Conservation (phyloP, 371 early-diverging fungal species). For the Apophysomyces ossiformis region DNA sequence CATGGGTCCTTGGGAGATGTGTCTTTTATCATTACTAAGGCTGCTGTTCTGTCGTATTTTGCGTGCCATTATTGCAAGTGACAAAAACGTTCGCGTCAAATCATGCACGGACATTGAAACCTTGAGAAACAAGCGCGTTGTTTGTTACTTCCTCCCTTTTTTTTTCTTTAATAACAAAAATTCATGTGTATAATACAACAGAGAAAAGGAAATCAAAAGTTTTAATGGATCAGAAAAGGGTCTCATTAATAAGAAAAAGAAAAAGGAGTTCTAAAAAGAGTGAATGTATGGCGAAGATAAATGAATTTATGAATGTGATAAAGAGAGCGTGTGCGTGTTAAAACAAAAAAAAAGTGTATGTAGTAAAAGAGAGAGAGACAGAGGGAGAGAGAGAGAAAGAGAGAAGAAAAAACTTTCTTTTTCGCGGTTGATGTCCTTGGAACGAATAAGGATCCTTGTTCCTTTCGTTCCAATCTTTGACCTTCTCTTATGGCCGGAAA, state of each 20-base stretch:
- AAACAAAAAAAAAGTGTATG: not conserved
- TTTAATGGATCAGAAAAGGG: too few relatives aligned
- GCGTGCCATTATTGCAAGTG: not conserved
- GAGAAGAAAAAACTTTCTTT: not conserved
- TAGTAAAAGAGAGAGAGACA: not conserved
- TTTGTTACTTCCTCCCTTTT: too few relatives aligned
- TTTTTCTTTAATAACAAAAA: too few relatives aligned
- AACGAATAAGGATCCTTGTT: not conserved
- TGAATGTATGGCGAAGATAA: too few relatives aligned
- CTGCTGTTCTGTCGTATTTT: not conserved
- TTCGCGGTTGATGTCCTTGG: not conserved
- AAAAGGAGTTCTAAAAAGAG: too few relatives aligned
- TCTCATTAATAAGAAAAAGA: too few relatives aligned
- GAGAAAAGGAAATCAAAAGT: too few relatives aligned
- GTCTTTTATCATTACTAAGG: not conserved
- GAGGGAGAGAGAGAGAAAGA: not conserved
- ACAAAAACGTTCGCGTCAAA: not conserved
- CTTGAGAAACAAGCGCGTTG: not conserved
- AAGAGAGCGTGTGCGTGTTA: too few relatives aligned
- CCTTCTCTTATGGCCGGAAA: slow-evolving; percentile 11
- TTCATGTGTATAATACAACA: too few relatives aligned
- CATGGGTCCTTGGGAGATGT: not conserved
- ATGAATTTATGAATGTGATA: too few relatives aligned
- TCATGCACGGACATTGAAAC: not conserved
- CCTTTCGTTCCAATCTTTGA: not conserved